phyloP scores from a whole-genome alignment of 148 eudicot genomes.

The Spergularia bocconei region DNA sequence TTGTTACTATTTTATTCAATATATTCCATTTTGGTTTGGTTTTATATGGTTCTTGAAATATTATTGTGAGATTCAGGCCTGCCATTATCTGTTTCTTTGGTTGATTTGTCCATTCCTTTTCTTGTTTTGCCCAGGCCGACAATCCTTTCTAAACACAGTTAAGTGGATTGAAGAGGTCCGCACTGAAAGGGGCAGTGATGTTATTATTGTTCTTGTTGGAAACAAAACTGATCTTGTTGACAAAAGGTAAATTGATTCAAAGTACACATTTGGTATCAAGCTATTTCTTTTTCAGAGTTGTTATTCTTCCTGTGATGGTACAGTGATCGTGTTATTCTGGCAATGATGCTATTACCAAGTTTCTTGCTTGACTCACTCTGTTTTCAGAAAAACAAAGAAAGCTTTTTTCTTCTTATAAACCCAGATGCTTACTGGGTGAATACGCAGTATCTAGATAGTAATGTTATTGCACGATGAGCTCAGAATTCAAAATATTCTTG shows the following conservation, averaged over 20 bases:
- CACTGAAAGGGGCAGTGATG: slow-evolving; percentile 65
- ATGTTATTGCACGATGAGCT: neutral
- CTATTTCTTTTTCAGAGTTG: slow-evolving; percentile 7
- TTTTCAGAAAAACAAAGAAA: neutral
- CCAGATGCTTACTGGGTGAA: neutral
- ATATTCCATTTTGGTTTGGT: neutral
- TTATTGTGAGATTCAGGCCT: neutral
- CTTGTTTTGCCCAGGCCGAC: slow-evolving; percentile 38
- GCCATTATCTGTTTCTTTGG: slow-evolving; percentile 1
- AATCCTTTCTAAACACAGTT: slow-evolving; percentile 52
- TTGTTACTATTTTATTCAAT: neutral
- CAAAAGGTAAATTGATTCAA: slow-evolving; percentile 42
- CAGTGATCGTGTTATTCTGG: neutral
- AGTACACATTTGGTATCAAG: neutral
- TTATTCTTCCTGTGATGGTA: neutral
- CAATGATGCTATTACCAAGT: neutral
- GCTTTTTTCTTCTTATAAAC: too few species aligned
- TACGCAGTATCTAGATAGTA: too few species aligned
- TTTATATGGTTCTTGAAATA: slow-evolving; percentile 4
- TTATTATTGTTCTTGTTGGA: slow-evolving; percentile 58
- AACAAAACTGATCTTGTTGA: slow-evolving; percentile 72
- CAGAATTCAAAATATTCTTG: neutral
- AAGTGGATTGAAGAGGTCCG: slow-evolving; percentile 73
- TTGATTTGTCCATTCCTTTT: neutral
- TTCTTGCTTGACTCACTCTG: neutral